phyloP scores from a whole-genome alignment of 148 eudicot species.

The Silene conica region DNA sequence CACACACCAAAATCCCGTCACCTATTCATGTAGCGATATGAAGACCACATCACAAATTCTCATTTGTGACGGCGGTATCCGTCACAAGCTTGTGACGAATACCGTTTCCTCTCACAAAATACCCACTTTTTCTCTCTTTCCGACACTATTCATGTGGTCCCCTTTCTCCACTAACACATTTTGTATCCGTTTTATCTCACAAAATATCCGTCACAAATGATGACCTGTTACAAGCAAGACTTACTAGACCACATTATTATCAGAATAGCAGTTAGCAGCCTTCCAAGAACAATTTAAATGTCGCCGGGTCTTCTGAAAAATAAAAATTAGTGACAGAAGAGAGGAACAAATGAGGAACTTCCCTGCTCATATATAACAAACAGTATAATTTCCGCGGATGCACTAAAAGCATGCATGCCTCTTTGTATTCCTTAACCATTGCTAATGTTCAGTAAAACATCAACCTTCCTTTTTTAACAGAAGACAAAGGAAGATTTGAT shows the following conservation, averaged over 20 bases:
- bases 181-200: no score
- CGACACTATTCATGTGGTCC: no score
- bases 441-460: slow-evolving; percentile 53
- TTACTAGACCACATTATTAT: neutral
- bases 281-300: neutral
- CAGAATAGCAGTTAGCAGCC: neutral
- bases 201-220: no score
- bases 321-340: neutral
- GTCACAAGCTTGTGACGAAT: no score
- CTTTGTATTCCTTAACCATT: slow-evolving; percentile 39
- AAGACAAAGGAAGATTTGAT: slow-evolving; percentile 58
- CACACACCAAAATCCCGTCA: neutral
- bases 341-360: slow-evolving; percentile 12
- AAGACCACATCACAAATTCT: no score
- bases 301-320: neutral
- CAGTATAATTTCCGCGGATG: slow-evolving; percentile 30
- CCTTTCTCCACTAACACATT: no score
- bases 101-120: no score
- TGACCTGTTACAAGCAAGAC: no score
- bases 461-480: slow-evolving; percentile 37
- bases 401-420: slow-evolving; percentile 49
- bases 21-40: neutral
- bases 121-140: no score
- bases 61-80: no score
- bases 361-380: slow-evolving; percentile 16